These are phyloP conservation scores for Isabelozyma gotoi DNA, from an alignment of 805 yeast species.

Conservation along the genomic window DNA sequence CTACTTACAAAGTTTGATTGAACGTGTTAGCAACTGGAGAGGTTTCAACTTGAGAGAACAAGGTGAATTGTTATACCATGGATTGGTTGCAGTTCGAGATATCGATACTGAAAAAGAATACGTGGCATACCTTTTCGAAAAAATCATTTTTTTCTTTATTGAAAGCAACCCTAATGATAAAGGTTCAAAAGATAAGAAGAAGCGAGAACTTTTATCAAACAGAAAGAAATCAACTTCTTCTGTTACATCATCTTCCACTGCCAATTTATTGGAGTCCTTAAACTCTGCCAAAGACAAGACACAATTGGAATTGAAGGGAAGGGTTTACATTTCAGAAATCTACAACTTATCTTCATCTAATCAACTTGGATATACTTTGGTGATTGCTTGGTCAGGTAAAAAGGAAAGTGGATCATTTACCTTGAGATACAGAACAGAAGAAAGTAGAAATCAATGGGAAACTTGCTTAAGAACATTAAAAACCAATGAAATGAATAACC, in stretches of 20 bases:
- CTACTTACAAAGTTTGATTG: constrained; percentile 63
- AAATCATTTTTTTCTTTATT: constrained; percentile 49
- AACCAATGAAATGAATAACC: constrained; percentile 39
- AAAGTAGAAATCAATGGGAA: constrained; percentile 81
- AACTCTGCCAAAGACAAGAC: constrained; percentile 25
- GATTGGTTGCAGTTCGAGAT: constrained; percentile 67
- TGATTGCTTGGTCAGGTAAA: constrained; percentile 80
- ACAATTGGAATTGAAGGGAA: constrained; percentile 65
- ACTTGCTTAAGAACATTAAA: constrained; percentile 54
- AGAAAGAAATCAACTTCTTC: constrained; percentile 51
- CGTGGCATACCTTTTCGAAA: constrained; percentile 84
- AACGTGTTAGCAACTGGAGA: constrained; percentile 86
- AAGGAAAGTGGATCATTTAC: constrained; percentile 85
- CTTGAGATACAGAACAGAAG: constrained; percentile 80
- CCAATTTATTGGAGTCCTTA: constrained; percentile 34
- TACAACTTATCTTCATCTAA: constrained; percentile 39
- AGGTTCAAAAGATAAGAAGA: constrained; percentile 28
- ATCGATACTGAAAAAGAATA: constrained; percentile 79
- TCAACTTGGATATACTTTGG: constrained; percentile 52
- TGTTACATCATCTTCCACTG: constrained; percentile 35
- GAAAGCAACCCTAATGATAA: constrained; percentile 17
- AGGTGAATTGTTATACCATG: constrained; percentile 82
- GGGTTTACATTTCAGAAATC: constrained; percentile 73
- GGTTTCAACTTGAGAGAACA: constrained; percentile 77
- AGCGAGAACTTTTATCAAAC: constrained; percentile 42